Base-by-base conservation (phyloP, 2,329 filamentous ascomycete genomes). In the Magnaporthiopsis rhizophila region DNA sequence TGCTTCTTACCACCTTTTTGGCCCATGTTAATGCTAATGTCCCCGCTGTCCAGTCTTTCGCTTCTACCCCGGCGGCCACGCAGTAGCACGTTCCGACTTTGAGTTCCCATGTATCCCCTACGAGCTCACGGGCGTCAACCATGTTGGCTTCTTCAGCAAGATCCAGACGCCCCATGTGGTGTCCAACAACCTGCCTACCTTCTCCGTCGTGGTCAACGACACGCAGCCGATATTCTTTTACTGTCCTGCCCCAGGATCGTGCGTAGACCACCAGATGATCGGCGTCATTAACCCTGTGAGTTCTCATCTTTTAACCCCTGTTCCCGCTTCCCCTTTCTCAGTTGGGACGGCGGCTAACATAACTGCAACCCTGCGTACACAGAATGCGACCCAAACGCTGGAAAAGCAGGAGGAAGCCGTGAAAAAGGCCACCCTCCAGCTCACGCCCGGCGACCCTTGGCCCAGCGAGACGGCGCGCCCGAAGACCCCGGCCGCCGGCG, bases 211-310 rank as follows among this genome's bases (percentile, higher is more conserved):
- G 26, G 77, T 90, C 65, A 89, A 89, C 68, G 78, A 86, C 67
- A 87, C 86, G 0, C 74, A 82, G 28, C 87, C 89, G 0, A 82
- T 87, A 21, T 90, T 88, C 72, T 89, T 84, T 73, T 91, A 91
- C 73, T 91, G 88, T 67, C 84, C 86, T 0, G 88, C 88, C 0
- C 81, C 85, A 0, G 81, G 79, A 0, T 90, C 88, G 2, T 94
- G 90, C 70, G 79, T 80, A 3, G 73, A 76, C 3, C 81, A 88
- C 58, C 81, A 84, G 28, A 94, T 94, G 90, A 82, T 94, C 21
- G 90, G 89, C 3, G 88, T 85, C 1, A 88, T 94, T 68, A 94
- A 93, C 70, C 83, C 87, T 8, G 84, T 87, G 77, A 66, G 79
- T 56, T 53, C 13, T 53, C 45, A 30, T 5, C 13, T n/a, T 53